Conservation (phyloP, 768 basidiomycete species). For the Mycena haematopus region DNA sequence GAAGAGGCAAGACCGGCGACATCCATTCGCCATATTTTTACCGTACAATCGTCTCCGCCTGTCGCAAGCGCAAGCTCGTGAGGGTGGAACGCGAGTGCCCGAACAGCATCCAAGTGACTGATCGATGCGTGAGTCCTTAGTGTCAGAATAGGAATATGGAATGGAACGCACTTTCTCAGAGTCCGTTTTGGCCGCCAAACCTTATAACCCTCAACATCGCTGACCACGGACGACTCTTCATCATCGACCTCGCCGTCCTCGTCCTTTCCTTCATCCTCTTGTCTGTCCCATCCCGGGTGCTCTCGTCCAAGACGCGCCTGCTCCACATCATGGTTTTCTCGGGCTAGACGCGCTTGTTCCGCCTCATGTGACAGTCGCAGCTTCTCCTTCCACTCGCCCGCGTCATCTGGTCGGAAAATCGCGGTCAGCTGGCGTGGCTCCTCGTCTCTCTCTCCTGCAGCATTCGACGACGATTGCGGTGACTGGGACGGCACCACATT, state of each 20-base stretch:
- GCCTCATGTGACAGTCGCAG: slow-evolving; percentile 70
- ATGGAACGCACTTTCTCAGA: slow-evolving; percentile 78
- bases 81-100: slow-evolving; percentile 90
- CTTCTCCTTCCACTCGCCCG: slow-evolving; percentile 87
- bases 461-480: slow-evolving; percentile 34
- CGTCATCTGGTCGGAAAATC: slow-evolving; percentile 88
- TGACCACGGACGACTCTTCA: slow-evolving; percentile 67
- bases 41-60: slow-evolving; percentile 93
- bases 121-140: slow-evolving; percentile 25
- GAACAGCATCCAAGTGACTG: slow-evolving; percentile 93
- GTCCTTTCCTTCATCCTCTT: slow-evolving; percentile 74
- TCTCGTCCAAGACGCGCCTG: slow-evolving; percentile 52
- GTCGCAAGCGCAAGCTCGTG: slow-evolving; percentile 87
- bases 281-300: slow-evolving; percentile 56
- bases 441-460: slow-evolving; percentile 49
- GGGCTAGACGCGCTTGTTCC: slow-evolving; percentile 55
- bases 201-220: slow-evolving; percentile 73
- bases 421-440: slow-evolving; percentile 70
- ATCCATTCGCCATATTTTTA: slow-evolving; percentile 96
- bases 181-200: slow-evolving; percentile 88
- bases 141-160: slow-evolving; percentile 19
- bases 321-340: slow-evolving; percentile 51
- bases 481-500: slow-evolving; percentile 40
- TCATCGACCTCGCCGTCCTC: slow-evolving; percentile 73
- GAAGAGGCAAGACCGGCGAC: slow-evolving; percentile 74